Evolutionary conservation across 148 eudicot genomes (phyloP).

Genomic region (Mesembryanthemum crystallinum): DNA sequence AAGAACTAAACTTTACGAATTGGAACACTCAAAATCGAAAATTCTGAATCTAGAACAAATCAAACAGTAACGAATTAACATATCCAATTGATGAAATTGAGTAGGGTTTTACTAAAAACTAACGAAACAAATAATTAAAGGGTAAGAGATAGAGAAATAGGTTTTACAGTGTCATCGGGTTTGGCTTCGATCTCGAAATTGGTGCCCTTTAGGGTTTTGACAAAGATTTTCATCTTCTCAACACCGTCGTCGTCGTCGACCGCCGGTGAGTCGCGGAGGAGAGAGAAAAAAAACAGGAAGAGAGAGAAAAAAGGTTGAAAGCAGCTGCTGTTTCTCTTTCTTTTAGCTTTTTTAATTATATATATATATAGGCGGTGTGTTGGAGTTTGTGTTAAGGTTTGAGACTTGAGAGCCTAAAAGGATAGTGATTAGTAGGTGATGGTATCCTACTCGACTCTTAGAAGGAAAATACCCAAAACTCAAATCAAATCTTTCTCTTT

Average conservation of each 20-base stretch:
- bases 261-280: constrained; percentile 26
- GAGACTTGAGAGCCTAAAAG: too few relatives aligned
- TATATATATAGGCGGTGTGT: constrained; percentile 11
- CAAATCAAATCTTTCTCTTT: too few relatives aligned
- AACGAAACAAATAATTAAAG: constrained; percentile 10
- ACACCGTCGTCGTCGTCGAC: constrained; percentile 20
- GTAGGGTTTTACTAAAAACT: constrained; percentile 1
- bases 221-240: constrained; percentile 57
- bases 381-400: neutral
- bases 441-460: neutral
- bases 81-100: neutral
- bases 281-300: constrained; percentile 1
- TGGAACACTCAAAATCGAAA: constrained; percentile 7
- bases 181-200: constrained; percentile 77
- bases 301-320: neutral
- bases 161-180: constrained; percentile 54
- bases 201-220: constrained; percentile 72
- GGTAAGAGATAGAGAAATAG: constrained; percentile 4
- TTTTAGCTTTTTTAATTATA: neutral
- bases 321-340: neutral
- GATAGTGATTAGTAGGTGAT: constrained; percentile 13
- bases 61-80: neutral
- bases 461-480: too few relatives aligned
- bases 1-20: neutral
- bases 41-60: constrained; percentile 4